A percentile compares a stretch with the other conserved stretches of the same genome.
Conservation (phyloP, 2,329 filamentous ascomycete species). For the Helotiales sp. region DNA sequence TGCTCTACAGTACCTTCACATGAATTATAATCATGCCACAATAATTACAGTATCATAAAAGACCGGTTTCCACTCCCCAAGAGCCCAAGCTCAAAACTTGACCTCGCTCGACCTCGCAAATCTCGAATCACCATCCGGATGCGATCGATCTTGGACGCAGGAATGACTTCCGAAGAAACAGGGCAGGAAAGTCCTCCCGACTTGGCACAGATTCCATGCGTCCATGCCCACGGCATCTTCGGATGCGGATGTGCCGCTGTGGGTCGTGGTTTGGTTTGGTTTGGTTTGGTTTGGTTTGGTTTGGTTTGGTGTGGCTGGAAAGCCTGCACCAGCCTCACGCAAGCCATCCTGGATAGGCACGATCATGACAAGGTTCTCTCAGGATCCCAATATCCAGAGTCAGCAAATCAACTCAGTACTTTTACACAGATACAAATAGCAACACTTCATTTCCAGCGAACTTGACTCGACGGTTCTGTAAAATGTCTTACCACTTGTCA, state of each 20-base stretch:
- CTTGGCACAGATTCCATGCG: conserved; percentile 2
- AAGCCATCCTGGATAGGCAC: not conserved
- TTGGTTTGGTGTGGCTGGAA: conserved; percentile 6
- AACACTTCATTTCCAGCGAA: no score
- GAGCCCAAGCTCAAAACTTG: not conserved
- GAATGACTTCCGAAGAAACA: not conserved
- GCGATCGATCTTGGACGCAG: no score
- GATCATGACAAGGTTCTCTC: not conserved
- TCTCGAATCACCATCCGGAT: not conserved
- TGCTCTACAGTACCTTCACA: no score
- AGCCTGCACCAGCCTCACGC: conserved; percentile 1
- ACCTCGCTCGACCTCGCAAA: not conserved
- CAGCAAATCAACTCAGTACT: not conserved
- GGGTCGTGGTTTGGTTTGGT: not conserved
- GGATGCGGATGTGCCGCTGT: not conserved
- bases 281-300: not conserved
- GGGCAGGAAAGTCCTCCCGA: conserved; percentile 2
- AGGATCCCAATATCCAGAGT: not conserved
- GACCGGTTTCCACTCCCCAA: not conserved
- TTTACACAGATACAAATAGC: no score
- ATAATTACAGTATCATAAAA: no score
- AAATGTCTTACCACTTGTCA: not conserved
- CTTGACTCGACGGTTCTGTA: no score
- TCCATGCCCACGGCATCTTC: not conserved
- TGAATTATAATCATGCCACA: no score